Evolutionary conservation across 73 alveolate genomes (phyloP), one percentile per base, ranked within the genome.

Genomic region (Urostyla sp.): DNA sequence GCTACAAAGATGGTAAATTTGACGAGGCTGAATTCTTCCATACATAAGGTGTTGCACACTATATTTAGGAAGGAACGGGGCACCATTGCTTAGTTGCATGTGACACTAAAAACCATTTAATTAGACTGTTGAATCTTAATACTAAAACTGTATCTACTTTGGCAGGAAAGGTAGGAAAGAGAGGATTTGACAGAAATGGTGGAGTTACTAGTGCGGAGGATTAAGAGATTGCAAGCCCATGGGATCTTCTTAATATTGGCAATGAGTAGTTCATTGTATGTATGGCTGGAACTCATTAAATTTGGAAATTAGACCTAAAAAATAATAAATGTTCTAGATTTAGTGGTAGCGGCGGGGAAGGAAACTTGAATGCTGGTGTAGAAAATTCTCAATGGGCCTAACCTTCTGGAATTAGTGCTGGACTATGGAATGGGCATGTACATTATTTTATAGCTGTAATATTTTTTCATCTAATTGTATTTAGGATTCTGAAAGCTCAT

Each of bases 331-430:
- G 89, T 67, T 57, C 31, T 37, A 77, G 91, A 69, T 44, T 26
- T 44, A 59, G 81, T 44, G 89, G 89, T 2, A 43, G 50, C 46
- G 89, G 80, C 20, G 89, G 81, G 13, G 89, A 77, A 38, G 89
- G 89, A 11, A 77, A 77, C 54, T 44, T 43, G 24, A 77, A 77
- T 31, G 2, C 49, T 20, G 32, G 51, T 38, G 52, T 66, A 6
- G 23, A 21, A 37, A 67, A 77, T 24, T 58, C 80, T 37, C 58
- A 69, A 61, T 77, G 89, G 89, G 74, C 89, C 30, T 38, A 77
- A 38, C 89, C 89, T 6, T 60, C 81, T 5, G 89, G 89, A 15
- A 51, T 77, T 26, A 50, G 81, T 1, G 59, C 61, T 7, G 80
- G 89, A 18, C 16, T 34, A 24, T 34, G 57, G 66, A 43, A 75